These are phyloP conservation scores for Chlamydomonas asymmetrica DNA, from an alignment of 139 green algal genomes.

Conservation along the genomic window DNA sequence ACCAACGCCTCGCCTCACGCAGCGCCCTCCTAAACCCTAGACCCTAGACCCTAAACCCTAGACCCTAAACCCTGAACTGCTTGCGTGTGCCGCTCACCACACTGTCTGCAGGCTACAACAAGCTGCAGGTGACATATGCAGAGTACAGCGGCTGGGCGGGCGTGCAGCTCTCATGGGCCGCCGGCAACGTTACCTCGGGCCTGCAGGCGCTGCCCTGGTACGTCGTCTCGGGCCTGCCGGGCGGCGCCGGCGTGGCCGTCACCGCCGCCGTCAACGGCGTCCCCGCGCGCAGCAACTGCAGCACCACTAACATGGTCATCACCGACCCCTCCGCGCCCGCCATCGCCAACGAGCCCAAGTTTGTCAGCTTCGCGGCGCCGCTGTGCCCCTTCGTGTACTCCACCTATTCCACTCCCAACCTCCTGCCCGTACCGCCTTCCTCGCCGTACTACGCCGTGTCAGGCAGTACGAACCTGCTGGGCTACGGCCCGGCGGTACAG, in stretches of 20 bases:
- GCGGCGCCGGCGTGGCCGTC: constrained; percentile 3
- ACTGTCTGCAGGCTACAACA: constrained; percentile 13
- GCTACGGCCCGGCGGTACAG: no score
- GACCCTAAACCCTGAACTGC: no score
- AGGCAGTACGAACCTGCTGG: no score
- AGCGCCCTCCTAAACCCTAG: no score
- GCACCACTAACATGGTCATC: background rate
- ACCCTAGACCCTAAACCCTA: no score
- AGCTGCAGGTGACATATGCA: constrained; percentile 14
- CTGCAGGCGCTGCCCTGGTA: constrained; percentile 6
- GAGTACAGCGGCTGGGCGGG: background rate
- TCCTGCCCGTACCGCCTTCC: background rate
- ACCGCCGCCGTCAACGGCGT: constrained; percentile 33
- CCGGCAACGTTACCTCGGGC: background rate
- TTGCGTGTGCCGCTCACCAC: background rate
- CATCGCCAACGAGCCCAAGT: background rate
- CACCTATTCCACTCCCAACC: constrained; percentile 26
- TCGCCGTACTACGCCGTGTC: no score
- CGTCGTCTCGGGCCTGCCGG: background rate
- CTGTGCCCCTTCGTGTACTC: constrained; percentile 39
- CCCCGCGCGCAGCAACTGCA: background rate
- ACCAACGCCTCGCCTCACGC: no score
- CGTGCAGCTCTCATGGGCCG: background rate
- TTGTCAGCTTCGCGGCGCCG: background rate
- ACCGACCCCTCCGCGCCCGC: background rate